Percentiles rank a stretch among this genome's conserved stretches.
Evolutionary conservation across 202 grass and related monocot genomes (phyloP).

Genomic region (Alloteropsis angusta): DNA sequence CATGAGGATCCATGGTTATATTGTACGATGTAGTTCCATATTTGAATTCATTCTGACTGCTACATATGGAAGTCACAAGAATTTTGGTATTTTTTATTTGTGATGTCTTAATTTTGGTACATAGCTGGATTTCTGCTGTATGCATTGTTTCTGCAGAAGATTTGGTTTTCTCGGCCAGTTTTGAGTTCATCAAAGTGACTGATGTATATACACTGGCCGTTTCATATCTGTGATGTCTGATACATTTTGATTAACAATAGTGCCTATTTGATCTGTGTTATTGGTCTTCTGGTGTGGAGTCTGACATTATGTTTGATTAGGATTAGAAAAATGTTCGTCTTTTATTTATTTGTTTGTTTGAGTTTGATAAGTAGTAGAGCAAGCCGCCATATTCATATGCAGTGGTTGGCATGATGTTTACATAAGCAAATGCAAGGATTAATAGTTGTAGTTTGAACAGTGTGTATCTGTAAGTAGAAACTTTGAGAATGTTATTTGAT

Average conservation of each 20-base stretch:
- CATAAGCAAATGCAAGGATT: background rate
- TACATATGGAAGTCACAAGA: background rate
- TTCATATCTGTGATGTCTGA: background rate
- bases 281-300: background rate
- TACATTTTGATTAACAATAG: too few species aligned
- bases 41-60: background rate
- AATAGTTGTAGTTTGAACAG: background rate
- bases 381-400: background rate
- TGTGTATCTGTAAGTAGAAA: constrained; percentile 5
- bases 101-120: background rate
- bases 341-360: background rate
- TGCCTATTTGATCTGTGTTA: constrained; percentile 4
- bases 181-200: background rate
- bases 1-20: background rate
- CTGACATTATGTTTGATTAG: background rate
- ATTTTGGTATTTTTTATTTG: background rate
- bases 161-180: background rate
- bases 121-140: background rate
- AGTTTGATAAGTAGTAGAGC: background rate
- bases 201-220: background rate
- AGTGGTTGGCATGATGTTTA: background rate
- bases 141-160: background rate
- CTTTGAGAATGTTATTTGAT: background rate
- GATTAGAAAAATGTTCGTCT: background rate
- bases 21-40: background rate